phyloP scores from a whole-genome alignment of 108 stramenopile species.

The Mediolabrus comicus region DNA sequence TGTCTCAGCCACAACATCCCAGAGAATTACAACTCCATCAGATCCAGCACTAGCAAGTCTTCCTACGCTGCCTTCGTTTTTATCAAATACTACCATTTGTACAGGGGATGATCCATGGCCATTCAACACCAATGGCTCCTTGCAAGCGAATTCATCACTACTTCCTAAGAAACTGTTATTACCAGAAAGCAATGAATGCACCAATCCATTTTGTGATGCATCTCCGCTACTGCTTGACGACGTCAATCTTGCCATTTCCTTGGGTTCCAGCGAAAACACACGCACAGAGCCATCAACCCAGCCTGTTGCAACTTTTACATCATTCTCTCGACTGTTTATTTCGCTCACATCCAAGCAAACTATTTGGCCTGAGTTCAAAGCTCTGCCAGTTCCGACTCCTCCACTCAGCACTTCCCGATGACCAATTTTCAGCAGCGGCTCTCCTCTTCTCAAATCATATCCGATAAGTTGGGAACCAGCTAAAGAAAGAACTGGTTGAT shows the following conservation, averaged over 20 bases:
- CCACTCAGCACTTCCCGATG: constrained; percentile 64
- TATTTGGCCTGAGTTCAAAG: constrained; percentile 70
- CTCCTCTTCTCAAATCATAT: constrained; percentile 56
- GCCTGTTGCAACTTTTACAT: constrained; percentile 72
- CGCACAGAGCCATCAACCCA: constrained; percentile 86
- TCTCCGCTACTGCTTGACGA: constrained; percentile 25
- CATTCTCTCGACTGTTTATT: background rate
- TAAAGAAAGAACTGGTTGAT: constrained; percentile 54
- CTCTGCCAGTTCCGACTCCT: constrained; percentile 75
- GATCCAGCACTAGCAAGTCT: constrained; percentile 80
- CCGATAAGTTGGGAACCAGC: constrained; percentile 71
- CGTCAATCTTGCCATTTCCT: constrained; percentile 19
- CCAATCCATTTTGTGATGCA: constrained; percentile 39
- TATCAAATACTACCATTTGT: constrained; percentile 61
- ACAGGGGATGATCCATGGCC: constrained; percentile 80
- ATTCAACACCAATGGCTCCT: constrained; percentile 79
- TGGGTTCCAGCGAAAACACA: constrained; percentile 46
- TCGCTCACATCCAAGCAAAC: constrained; percentile 63
- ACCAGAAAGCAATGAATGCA: constrained; percentile 54
- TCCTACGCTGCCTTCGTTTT: constrained; percentile 20
- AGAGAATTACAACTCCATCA: constrained; percentile 91
- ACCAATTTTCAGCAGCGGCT: constrained; percentile 59
- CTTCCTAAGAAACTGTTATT: constrained; percentile 19
- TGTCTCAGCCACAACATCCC: constrained; percentile 94
- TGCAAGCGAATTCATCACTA: constrained; percentile 53